Evolutionary conservation across 1,284 basidiomycete species (phyloP), one percentile per base, ranked within the genome.

Genomic region (Entoloma clypeatum): DNA sequence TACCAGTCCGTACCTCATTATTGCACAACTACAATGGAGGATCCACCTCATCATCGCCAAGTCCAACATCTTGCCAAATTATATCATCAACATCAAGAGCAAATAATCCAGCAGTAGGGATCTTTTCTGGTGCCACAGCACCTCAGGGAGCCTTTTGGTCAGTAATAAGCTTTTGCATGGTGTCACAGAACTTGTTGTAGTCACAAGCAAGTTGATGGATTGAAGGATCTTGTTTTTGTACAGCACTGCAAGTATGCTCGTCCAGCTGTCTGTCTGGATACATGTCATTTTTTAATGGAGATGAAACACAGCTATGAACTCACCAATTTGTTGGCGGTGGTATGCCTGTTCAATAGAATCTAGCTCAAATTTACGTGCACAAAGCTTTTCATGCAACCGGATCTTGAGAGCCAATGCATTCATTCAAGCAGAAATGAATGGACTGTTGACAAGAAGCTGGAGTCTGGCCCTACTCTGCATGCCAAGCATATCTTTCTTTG

Each of bases 11-110:
- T 10, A 53, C 43, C 29, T 21, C 10, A 2, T 58, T 47, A 50
- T 52, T 41, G 1, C 42, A 36, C 8, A 56, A 43, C 57, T 56
- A 60, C 3, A 7, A 18, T 17, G 54, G 57, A 14, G 52, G 47
- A 3, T 33, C 36, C 1, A 10, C 17, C 6, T 40, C 40, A 9
- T 49, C 49, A 37, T 55, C 51, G 13, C 45, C 45, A 6, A 59
- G 43, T 9, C 56, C 55, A 23, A 57, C 39, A 36, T 59, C 56
- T 37, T 60, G 54, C 58, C 58, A 60, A 4, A 59, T 55, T n/a
- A 51, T 43, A 46, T 58, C 53, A 49, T 59, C 54, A 13, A 61
- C 50, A 36, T 59, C 56, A 11, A 61, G 44, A 14, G 42, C 30
- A 41, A 54, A 58, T 11, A 61, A 25, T 10, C 47, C 44, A 16